Conservation (phyloP, 768 basidiomycete species). For the Erythrobasidium yunnanense region DNA sequence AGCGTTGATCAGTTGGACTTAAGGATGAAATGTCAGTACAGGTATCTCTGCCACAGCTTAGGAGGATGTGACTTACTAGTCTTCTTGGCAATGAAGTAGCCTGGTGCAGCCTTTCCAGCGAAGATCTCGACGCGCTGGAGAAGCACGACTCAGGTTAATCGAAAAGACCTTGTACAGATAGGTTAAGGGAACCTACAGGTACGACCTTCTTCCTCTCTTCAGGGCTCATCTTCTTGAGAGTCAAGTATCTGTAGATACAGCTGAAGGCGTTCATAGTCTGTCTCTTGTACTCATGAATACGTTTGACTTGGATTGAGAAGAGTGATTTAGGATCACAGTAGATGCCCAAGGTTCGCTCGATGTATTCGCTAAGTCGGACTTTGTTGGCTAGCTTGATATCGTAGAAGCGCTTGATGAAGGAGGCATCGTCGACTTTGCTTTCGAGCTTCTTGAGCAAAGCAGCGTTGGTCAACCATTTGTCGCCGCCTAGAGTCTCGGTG, state of each 20-base stretch:
- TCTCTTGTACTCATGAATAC: constrained; percentile 88
- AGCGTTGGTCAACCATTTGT: constrained; percentile 75
- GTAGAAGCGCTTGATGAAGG: constrained; percentile 65
- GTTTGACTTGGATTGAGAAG: constrained; percentile 87
- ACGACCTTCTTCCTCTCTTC: constrained; percentile 69
- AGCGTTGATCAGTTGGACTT: constrained; percentile 65
- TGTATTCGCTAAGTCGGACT: constrained; percentile 65
- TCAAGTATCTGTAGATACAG: constrained; percentile 53
- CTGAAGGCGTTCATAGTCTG: constrained; percentile 90
- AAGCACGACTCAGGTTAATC: not conserved
- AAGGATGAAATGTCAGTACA: not conserved
- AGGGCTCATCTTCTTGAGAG: constrained; percentile 50
- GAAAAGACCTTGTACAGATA: not conserved
- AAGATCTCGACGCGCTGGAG: constrained; percentile 74
- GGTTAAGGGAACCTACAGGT: constrained; percentile 41
- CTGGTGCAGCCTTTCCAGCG: constrained; percentile 93
- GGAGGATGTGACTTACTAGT: constrained; percentile 53
- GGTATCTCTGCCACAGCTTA: not conserved
- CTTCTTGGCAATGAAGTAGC: constrained; percentile 82
- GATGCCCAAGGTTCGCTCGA: constrained; percentile 61
- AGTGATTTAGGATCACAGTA: constrained; percentile 60
- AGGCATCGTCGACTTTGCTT: constrained; percentile 57
- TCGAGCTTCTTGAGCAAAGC: constrained; percentile 66
- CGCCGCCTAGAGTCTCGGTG: constrained; percentile 65
- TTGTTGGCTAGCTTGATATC: constrained; percentile 61